Percentiles rank a stretch among this genome's conserved stretches.
These are phyloP conservation scores for Eleusine indica DNA, from an alignment of 176 grass and related monocot genomes.

Conservation along the genomic window DNA sequence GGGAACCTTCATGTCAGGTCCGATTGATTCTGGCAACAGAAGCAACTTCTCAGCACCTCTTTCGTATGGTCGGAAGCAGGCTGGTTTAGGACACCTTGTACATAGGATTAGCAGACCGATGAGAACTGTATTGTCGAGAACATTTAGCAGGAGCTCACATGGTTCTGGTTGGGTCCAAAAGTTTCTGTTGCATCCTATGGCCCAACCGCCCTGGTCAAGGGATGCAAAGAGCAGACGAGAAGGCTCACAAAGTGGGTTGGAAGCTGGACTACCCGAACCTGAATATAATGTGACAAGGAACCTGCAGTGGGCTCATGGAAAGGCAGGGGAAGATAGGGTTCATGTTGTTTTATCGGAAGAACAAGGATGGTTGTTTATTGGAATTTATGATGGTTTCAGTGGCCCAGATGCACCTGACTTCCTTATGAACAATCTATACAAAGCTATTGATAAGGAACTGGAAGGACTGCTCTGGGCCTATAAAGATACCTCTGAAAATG, in stretches of 20 bases:
- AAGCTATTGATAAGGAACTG: slow-evolving; percentile 89
- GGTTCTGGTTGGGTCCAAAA: slow-evolving; percentile 62
- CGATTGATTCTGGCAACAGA: slow-evolving; percentile 58
- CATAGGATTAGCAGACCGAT: slow-evolving; percentile 85
- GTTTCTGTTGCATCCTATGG: slow-evolving; percentile 72
- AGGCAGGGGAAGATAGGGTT: slow-evolving; percentile 88
- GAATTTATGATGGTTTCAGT: slow-evolving; percentile 96
- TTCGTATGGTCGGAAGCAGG: slow-evolving; percentile 60
- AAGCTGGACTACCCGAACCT: slow-evolving; percentile 60
- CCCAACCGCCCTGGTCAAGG: slow-evolving; percentile 61
- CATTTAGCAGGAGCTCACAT: slow-evolving; percentile 51
- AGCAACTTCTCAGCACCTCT: slow-evolving; percentile 84
- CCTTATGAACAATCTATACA: slow-evolving; percentile 91
- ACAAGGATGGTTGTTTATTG: slow-evolving; percentile 91
- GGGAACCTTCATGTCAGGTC: slow-evolving; percentile 84
- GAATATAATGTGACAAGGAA: slow-evolving; percentile 79
- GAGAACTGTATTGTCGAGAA: slow-evolving; percentile 57
- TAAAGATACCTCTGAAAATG: slow-evolving; percentile 57
- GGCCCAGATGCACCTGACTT: slow-evolving; percentile 94
- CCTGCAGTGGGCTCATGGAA: slow-evolving; percentile 96
- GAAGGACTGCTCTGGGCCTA: slow-evolving; percentile 87
- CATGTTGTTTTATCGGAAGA: slow-evolving; percentile 96
- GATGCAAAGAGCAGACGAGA: slow-evolving; percentile 60
- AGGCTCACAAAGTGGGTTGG: slow-evolving; percentile 50
- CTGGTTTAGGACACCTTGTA: slow-evolving; percentile 63